Base-by-base conservation (phyloP, 768 basidiomycete genomes). In the Tephrocybe sp. region DNA sequence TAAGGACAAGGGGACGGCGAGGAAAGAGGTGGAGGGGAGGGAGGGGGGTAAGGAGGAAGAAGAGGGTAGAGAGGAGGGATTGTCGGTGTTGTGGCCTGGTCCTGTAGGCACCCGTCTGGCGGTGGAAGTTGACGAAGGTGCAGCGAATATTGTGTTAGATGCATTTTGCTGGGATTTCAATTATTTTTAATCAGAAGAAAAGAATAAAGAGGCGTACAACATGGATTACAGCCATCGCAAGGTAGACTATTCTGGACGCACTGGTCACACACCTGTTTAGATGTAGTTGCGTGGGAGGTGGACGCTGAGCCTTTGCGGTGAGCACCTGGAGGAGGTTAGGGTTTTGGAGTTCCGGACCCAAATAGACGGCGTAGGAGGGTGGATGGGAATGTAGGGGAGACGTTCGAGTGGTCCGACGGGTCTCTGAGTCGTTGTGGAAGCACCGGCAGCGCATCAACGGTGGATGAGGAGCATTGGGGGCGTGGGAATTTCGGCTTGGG, bases 141-240 rank as follows among this genome's bases (percentile, higher is more conserved):
- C 89, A 91, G 4, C 84, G 76, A 47, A 70, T 76, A 64, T 87
- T 89, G 48, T 85, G 80, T 44, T 84, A 75, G 1, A 80, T 58
- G 58, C 89, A 91, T 78, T 89, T 90, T 13, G 83, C 88, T 89
- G 61, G n/a, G n/a, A n/a, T n/a, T n/a, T n/a, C n/a, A n/a, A n/a
- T n/a, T n/a, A n/a, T n/a, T n/a, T n/a, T n/a, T n/a, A n/a, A n/a
- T n/a, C n/a, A n/a, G n/a, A n/a, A n/a, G n/a, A n/a, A n/a, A n/a
- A n/a, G n/a, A n/a, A n/a, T n/a, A n/a, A n/a, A n/a, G n/a, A n/a
- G 49, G 77, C 83, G 50, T 57, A 89, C 88, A 73, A 58, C 89
- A 92, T 3, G 89, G 89, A 64, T 87, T 88, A 49, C 77, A 79
- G 15, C 89, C 87, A 57, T 92, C 89, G 57, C 89, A 91, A 0